These are phyloP conservation scores for Sextonia rubra DNA, from an alignment of 164 flowering plant species.

Conservation along the genomic window DNA sequence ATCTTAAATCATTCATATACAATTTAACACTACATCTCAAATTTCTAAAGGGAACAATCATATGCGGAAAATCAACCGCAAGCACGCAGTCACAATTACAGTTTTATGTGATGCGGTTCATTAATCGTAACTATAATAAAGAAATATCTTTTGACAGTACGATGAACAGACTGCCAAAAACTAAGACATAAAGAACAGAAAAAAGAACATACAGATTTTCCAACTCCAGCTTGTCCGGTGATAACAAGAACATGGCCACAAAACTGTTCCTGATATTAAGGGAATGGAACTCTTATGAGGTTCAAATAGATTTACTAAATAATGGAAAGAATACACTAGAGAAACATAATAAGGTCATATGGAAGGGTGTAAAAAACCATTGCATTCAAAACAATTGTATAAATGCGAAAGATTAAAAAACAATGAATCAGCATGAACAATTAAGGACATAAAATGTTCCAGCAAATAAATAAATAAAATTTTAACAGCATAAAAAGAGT, in stretches of 20 bases:
- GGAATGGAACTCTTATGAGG: background rate
- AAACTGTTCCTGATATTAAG: slow-evolving; percentile 35
- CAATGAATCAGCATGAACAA: background rate
- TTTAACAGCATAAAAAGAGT: background rate
- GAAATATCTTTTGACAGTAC: background rate
- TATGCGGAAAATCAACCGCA: background rate
- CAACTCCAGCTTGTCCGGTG: slow-evolving; percentile 86
- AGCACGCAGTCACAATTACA: background rate
- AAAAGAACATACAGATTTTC: slow-evolving; percentile 77
- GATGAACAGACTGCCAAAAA: background rate
- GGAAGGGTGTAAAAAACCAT: background rate
- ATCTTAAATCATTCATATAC: too few relatives aligned
- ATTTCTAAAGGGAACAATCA: background rate
- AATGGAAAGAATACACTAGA: background rate
- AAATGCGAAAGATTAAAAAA: background rate
- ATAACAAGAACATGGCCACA: slow-evolving; percentile 54
- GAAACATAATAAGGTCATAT: background rate
- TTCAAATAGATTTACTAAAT: background rate
- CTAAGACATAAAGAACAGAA: background rate
- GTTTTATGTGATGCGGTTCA: background rate
- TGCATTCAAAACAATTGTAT: background rate
- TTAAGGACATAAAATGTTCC: background rate
- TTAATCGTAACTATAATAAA: background rate
- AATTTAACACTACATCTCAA: background rate
- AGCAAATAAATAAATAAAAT: background rate